Evolutionary conservation across 2,329 filamentous ascomycete species (phyloP).

Genomic region (Ophiostoma tasmaniense): DNA sequence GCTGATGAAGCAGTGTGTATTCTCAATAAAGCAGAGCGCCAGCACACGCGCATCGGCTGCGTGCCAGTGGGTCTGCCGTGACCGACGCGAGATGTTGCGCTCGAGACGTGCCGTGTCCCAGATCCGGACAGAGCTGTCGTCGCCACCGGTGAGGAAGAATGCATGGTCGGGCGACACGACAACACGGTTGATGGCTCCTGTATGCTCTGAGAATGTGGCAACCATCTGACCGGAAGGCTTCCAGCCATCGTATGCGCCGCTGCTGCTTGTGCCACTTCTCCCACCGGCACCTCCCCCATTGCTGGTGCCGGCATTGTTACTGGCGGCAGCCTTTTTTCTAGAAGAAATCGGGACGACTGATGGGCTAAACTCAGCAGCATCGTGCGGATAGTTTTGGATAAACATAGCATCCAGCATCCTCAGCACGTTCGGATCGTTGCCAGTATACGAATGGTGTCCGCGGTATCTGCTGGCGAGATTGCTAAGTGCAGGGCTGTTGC

Average conservation of each 20-base stretch:
- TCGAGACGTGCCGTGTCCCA: conserved; percentile 91
- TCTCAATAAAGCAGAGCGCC: conserved; percentile 82
- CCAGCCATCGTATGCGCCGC: conserved; percentile 57
- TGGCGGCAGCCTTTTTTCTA: conserved; percentile 41
- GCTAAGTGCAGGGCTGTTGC: conserved; percentile 18
- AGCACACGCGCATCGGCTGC: conserved; percentile 63
- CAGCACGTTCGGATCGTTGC: conserved; percentile 62
- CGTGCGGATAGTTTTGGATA: conserved; percentile 58
- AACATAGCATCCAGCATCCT: conserved; percentile 80
- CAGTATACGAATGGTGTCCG: conserved; percentile 73
- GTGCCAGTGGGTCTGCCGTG: conserved; percentile 77
- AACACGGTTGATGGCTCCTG: conserved; percentile 70
- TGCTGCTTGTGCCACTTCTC: conserved; percentile 28
- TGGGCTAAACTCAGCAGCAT: conserved; percentile 66
- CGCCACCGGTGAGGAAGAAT: conserved; percentile 90
- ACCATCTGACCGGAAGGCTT: conserved; percentile 75
- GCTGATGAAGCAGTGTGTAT: conserved; percentile 87
- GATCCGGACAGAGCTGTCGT: conserved; percentile 82
- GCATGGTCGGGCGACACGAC: conserved; percentile 78
- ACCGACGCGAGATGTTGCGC: conserved; percentile 80
- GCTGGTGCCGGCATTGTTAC: conserved; percentile 32
- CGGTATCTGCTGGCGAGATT: conserved; percentile 36
- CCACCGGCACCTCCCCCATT: conserved; percentile 24
- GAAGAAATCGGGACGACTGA: conserved; percentile 59
- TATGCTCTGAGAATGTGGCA: conserved; percentile 83